Percentiles rank a stretch among this genome's conserved stretches.
Evolutionary conservation across 2,329 filamentous ascomycete genomes (phyloP).

Genomic region (Alternaria gaisen): DNA sequence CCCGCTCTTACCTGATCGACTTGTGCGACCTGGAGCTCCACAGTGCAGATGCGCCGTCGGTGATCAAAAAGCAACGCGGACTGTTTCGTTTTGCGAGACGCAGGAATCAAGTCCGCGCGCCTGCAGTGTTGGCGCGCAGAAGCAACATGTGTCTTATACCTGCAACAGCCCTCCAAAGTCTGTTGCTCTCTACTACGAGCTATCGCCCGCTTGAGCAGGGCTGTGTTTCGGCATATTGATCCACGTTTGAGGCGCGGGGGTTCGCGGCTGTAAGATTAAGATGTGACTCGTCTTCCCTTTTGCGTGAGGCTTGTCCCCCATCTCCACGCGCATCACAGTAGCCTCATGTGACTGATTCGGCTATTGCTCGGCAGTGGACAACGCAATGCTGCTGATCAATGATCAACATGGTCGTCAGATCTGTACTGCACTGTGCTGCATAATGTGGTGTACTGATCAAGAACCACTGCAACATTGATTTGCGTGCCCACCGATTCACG

Average conservation of each 20-base stretch:
- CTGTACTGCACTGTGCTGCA: not conserved
- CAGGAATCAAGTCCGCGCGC: conserved; percentile 9
- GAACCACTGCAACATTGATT: not conserved
- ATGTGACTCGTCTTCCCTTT: conserved; percentile 9
- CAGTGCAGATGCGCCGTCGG: conserved; percentile 21
- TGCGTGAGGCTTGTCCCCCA: conserved; percentile 11
- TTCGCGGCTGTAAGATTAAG: conserved; percentile 10
- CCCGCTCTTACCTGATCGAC: conserved; percentile 39
- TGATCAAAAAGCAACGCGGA: conserved; percentile 23
- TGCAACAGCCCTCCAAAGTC: conserved; percentile 7
- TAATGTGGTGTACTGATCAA: not conserved
- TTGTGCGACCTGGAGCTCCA: conserved; percentile 29
- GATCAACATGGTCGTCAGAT: conserved; percentile 3
- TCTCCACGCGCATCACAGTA: conserved; percentile 6
- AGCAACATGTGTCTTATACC: conserved; percentile 1
- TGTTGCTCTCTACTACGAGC: not conserved
- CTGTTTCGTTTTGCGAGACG: conserved; percentile 17
- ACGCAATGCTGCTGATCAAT: not conserved
- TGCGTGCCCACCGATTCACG: not conserved
- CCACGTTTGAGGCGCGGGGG: conserved; percentile 2
- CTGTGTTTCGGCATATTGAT: conserved; percentile 6
- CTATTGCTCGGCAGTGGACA: conserved; percentile 15
- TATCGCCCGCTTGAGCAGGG: conserved; percentile 1
- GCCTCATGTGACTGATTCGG: conserved; percentile 17
- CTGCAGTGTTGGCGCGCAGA: conserved; percentile 7